Conservation (phyloP, 352 stramenopile species). For the Pythium catenulatum region DNA sequence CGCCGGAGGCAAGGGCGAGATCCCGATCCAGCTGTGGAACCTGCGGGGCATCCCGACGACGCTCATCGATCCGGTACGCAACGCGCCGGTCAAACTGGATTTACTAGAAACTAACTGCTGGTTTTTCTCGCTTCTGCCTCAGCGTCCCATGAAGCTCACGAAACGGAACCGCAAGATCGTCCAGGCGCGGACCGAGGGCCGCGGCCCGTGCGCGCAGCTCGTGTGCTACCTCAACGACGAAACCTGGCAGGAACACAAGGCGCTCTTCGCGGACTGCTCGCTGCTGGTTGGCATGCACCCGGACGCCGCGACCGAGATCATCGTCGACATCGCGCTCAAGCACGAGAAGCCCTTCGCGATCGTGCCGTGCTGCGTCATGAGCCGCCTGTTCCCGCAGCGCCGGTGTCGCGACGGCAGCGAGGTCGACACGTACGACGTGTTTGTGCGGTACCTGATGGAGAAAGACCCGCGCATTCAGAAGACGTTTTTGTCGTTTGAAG, state of each 20-base stretch:
- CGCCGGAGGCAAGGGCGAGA: slow-evolving; percentile 84
- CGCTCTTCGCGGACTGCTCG: slow-evolving; percentile 85
- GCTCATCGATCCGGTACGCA: slow-evolving; percentile 87
- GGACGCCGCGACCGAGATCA: slow-evolving; percentile 96
- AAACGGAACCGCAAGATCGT: slow-evolving; percentile 85
- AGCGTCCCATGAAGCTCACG: slow-evolving; percentile 87
- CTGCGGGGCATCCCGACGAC: slow-evolving; percentile 83
- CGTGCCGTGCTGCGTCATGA: slow-evolving; percentile 97
- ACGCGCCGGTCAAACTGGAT: too few relatives aligned
- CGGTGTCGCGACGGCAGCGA: slow-evolving; percentile 65
- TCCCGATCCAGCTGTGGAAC: slow-evolving; percentile 94
- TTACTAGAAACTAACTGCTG: not conserved
- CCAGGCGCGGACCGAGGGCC: slow-evolving; percentile 78
- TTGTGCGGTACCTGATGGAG: slow-evolving; percentile 87
- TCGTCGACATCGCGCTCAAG: slow-evolving; percentile 94
- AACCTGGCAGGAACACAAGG: too few relatives aligned
- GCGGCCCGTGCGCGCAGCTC: too few relatives aligned
- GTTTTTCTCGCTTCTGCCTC: too few relatives aligned
- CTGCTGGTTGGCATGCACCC: slow-evolving; percentile 96
- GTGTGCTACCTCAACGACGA: too few relatives aligned
- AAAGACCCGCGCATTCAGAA: slow-evolving; percentile 83
- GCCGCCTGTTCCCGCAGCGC: slow-evolving; percentile 92
- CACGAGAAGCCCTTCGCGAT: slow-evolving; percentile 96
- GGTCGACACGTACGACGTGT: slow-evolving; percentile 87
- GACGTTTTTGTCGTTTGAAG: slow-evolving; percentile 86